Conservation (phyloP, 192 early-diverging fungal species). For the Phlyctochytrium arcticum region DNA sequence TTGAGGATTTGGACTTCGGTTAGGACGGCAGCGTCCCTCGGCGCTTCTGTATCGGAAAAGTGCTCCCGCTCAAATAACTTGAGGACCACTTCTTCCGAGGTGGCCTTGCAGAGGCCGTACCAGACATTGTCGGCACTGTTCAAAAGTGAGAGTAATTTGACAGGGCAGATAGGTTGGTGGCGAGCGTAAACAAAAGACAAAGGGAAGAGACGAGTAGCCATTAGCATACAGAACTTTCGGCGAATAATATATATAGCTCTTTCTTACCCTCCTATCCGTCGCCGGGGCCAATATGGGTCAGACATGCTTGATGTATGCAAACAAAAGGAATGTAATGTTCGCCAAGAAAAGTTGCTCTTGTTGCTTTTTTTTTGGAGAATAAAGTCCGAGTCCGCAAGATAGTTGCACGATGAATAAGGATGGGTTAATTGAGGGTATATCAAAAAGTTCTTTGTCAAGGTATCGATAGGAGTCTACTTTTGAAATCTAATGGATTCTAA, state of each 20-base stretch:
- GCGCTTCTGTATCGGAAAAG: background rate
- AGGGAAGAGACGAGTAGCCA: background rate
- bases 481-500: too few relatives aligned
- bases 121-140: conserved; percentile 29
- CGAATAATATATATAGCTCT: background rate
- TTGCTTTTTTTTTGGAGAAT: too few relatives aligned
- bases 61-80: conserved; percentile 27
- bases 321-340: too few relatives aligned
- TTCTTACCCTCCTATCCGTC: conserved; percentile 13
- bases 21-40: conserved; percentile 8
- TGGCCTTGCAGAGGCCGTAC: conserved; percentile 15
- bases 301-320: too few relatives aligned
- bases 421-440: too few relatives aligned
- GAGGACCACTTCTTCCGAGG: conserved; percentile 21
- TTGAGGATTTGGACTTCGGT: conserved; percentile 26
- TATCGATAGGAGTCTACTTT: too few relatives aligned
- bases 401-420: too few relatives aligned
- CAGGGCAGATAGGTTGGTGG: background rate
- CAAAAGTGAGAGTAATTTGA: background rate
- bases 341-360: too few relatives aligned
- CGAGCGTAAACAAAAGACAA: background rate
- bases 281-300: conserved; percentile 19
- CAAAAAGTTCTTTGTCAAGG: too few relatives aligned
- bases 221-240: background rate
- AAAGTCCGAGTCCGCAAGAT: too few relatives aligned